Percentiles rank a stretch among this genome's conserved stretches.
phyloP scores from a whole-genome alignment of 257 asterid genomes.

The Plantago elongata region DNA sequence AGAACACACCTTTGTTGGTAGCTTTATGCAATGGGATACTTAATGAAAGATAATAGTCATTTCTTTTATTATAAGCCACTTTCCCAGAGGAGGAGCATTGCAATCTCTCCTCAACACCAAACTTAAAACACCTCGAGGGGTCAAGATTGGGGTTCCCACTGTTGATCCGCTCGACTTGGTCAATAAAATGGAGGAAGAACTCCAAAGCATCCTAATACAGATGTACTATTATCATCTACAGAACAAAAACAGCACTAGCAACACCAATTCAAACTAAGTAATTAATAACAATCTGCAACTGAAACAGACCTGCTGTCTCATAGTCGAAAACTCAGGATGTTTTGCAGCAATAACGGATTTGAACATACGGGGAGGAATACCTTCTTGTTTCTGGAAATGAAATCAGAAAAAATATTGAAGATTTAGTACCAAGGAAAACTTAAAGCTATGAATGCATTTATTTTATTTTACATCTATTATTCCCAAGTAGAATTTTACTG shows the following conservation, averaged over 20 bases:
- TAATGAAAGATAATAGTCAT: constrained; percentile 74
- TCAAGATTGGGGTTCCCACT: constrained; percentile 52
- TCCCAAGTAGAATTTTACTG: not conserved
- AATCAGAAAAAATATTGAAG: constrained; percentile 20
- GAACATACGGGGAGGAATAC: constrained; percentile 98
- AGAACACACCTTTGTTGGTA: constrained; percentile 72
- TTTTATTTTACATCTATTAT: constrained; percentile 1
- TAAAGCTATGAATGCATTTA: constrained; percentile 10
- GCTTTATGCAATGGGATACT: constrained; percentile 87
- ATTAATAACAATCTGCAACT: constrained; percentile 17
- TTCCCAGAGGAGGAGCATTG: constrained; percentile 86
- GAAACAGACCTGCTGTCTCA: constrained; percentile 86
- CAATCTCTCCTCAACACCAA: constrained; percentile 92
- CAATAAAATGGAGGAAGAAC: constrained; percentile 92
- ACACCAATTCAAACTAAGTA: constrained; percentile 4
- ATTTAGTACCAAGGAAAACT: constrained; percentile 8
- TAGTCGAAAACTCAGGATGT: constrained; percentile 95
- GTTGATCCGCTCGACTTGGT: constrained; percentile 83
- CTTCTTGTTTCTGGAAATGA: constrained; percentile 76
- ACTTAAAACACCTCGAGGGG: constrained; percentile 91
- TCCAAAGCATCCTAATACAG: constrained; percentile 82
- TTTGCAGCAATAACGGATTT: constrained; percentile 96
- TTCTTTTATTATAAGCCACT: constrained; percentile 83
- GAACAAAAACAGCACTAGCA: constrained; percentile 13
- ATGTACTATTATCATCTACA: constrained; percentile 22